Percentiles rank a stretch among this genome's conserved stretches.
Evolutionary conservation across 2,329 filamentous ascomycete genomes (phyloP).

Genomic region (Metarhizium sp.): DNA sequence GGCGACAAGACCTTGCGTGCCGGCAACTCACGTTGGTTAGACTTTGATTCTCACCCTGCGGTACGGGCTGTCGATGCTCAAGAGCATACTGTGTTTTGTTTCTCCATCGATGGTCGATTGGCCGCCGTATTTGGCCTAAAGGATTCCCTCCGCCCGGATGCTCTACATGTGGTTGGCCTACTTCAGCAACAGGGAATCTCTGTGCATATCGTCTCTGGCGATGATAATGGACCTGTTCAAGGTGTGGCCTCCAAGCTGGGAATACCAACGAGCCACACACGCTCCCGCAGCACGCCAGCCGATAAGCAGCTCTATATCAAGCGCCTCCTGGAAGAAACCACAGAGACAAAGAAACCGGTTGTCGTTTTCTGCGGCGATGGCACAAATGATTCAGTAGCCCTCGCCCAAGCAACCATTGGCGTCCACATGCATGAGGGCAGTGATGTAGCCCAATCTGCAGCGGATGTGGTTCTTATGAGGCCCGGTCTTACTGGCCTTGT

Average conservation of each 20-base stretch:
- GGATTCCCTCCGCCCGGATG: constrained; percentile 36
- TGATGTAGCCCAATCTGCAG: constrained; percentile 57
- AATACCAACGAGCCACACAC: constrained; percentile 28
- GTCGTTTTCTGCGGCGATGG: constrained; percentile 70
- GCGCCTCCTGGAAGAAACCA: constrained; percentile 18
- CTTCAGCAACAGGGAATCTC: constrained; percentile 29
- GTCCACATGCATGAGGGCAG: constrained; percentile 54
- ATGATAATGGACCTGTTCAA: constrained; percentile 40
- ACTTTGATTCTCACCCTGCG: constrained; percentile 16
- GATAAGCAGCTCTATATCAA: constrained; percentile 38
- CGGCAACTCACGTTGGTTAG: constrained; percentile 42
- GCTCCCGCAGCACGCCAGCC: constrained; percentile 32
- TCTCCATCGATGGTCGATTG: constrained; percentile 27
- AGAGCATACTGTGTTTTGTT: constrained; percentile 37
- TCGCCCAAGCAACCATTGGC: constrained; percentile 62
- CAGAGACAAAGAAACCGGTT: constrained; percentile 18
- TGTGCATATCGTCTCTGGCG: constrained; percentile 42
- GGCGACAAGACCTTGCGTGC: constrained; percentile 27
- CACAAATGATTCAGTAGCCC: constrained; percentile 67
- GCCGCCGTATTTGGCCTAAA: constrained; percentile 34
- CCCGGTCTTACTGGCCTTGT: constrained; percentile 46
- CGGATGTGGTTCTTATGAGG: constrained; percentile 60
- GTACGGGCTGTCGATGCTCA: constrained; percentile 25
- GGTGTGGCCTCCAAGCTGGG: constrained; percentile 27
- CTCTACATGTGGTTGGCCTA: constrained; percentile 21